Percentiles rank a stretch among this genome's conserved stretches.
Conservation (phyloP, 1,284 basidiomycete species). For the Cryptococcus sp. region DNA sequence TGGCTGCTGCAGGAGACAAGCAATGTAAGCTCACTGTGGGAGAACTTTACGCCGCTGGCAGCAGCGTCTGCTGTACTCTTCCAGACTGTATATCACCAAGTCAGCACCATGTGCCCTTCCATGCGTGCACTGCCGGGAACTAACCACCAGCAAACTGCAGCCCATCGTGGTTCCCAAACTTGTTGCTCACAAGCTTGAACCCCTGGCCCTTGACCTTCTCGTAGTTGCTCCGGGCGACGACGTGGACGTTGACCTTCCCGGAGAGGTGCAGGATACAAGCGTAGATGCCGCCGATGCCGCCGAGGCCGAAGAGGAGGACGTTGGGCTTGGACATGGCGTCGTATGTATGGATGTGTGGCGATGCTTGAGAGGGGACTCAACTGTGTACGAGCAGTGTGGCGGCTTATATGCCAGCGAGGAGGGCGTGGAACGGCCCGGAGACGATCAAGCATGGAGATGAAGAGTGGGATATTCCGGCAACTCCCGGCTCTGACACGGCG, state of each 20-base stretch:
- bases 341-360: not conserved
- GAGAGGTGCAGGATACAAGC: slow-evolving; percentile 50
- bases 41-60: slow-evolving; percentile 34
- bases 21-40: slow-evolving; percentile 28
- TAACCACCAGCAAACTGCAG: slow-evolving; percentile 45
- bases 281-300: slow-evolving; percentile 53
- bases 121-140: slow-evolving; percentile 2
- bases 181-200: slow-evolving; percentile 40
- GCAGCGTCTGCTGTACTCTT: slow-evolving; percentile 43
- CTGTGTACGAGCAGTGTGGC: too few relatives aligned
- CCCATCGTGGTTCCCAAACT: slow-evolving; percentile 39
- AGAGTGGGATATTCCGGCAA: too few relatives aligned
- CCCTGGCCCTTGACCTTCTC: slow-evolving; percentile 45
- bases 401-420: too few relatives aligned
- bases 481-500: too few relatives aligned
- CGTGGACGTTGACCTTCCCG: slow-evolving; percentile 47
- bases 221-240: slow-evolving; percentile 53
- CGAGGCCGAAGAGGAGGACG: slow-evolving; percentile 49
- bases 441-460: too few relatives aligned
- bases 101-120: not conserved
- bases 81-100: slow-evolving; percentile 30
- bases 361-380: too few relatives aligned
- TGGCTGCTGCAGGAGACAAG: not conserved
- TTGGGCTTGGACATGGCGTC: slow-evolving; percentile 18
- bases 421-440: too few relatives aligned